phyloP scores from a whole-genome alignment of 805 yeast species.

The Metschnikowia peoriensis region DNA sequence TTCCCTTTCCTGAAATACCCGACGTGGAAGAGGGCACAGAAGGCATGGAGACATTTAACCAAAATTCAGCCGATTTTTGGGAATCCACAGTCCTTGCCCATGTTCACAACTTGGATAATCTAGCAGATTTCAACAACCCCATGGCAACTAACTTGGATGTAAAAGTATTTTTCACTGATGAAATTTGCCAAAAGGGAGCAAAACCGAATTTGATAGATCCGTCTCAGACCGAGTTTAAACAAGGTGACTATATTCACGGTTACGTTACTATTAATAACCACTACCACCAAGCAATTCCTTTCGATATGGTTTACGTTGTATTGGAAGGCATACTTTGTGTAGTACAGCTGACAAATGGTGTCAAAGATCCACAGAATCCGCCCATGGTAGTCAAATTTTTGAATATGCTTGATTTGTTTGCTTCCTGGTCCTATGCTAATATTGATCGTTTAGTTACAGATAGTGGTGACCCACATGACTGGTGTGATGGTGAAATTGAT shows the following conservation, averaged over 20 bases:
- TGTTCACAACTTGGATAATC: conserved; percentile 37
- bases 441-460: conserved; percentile 29
- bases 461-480: conserved; percentile 34
- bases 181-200: conserved; percentile 40
- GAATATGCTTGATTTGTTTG: conserved; percentile 44
- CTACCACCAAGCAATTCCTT: conserved; percentile 31
- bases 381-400: conserved; percentile 35
- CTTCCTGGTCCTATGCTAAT: conserved; percentile 45
- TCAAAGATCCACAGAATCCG: conserved; percentile 25
- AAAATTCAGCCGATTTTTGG: conserved; percentile 25
- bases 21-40: conserved; percentile 4
- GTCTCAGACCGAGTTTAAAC: conserved; percentile 31
- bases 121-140: conserved; percentile 21
- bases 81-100: conserved; percentile 43
- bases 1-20: conserved; percentile 16
- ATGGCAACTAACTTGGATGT: conserved; percentile 29
- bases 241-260: conserved; percentile 45
- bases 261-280: conserved; percentile 38
- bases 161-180: conserved; percentile 35
- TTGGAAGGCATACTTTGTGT: conserved; percentile 38
- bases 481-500: conserved; percentile 47
- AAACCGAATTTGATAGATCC: conserved; percentile 34
- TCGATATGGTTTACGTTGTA: conserved; percentile 45
- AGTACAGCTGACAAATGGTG: conserved; percentile 24
- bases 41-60: conserved; percentile 13